These are phyloP conservation scores for Pezicula neosporulosa DNA, from an alignment of 2,329 filamentous ascomycete species.

Conservation along the genomic window DNA sequence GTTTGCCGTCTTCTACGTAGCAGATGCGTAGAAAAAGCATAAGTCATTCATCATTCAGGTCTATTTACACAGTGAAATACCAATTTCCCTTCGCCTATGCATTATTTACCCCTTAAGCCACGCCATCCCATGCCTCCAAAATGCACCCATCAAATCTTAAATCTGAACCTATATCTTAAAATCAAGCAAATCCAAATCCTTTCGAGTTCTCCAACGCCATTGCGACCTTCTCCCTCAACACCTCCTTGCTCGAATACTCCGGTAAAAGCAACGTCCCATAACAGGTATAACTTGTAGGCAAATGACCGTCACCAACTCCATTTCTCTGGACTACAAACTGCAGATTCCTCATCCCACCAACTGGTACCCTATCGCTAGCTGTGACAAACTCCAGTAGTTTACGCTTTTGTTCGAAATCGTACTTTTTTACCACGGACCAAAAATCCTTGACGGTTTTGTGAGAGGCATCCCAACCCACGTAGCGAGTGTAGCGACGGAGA, in stretches of 20 bases:
- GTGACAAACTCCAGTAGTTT: conserved; percentile 91
- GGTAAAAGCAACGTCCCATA: conserved; percentile 86
- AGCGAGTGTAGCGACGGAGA: conserved; percentile 68
- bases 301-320: conserved; percentile 56
- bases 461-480: conserved; percentile 73
- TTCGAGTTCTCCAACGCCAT: conserved; percentile 85
- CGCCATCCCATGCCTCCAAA: too few relatives aligned
- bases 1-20: too few relatives aligned
- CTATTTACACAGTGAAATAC: too few relatives aligned
- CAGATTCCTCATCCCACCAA: conserved; percentile 78
- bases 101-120: too few relatives aligned
- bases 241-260: conserved; percentile 69
- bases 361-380: conserved; percentile 83
- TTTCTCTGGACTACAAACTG: conserved; percentile 82
- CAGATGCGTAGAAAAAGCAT: too few relatives aligned
- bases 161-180: not conserved
- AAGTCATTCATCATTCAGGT: too few relatives aligned
- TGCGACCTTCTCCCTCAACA: conserved; percentile 70
- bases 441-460: conserved; percentile 75
- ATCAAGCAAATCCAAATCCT: conserved; percentile 79
- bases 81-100: too few relatives aligned
- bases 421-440: conserved; percentile 74
- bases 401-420: conserved; percentile 65
- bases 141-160: too few relatives aligned
- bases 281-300: conserved; percentile 90